phyloP scores from a whole-genome alignment of 192 early-diverging fungal genomes.

The Entophlyctis helioformis region DNA sequence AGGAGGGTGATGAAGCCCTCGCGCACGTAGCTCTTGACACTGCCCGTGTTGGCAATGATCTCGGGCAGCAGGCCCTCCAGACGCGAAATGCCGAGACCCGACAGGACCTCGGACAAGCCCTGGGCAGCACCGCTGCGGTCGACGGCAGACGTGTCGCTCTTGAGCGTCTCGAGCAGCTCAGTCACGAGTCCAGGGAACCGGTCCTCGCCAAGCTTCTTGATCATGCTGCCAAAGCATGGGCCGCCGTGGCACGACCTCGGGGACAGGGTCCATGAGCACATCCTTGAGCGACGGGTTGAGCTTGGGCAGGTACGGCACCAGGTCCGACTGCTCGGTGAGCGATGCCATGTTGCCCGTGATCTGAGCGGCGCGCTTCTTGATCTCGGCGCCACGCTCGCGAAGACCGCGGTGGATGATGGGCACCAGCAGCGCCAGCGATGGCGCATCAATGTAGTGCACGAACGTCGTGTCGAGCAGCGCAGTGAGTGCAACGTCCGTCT shows the following conservation, averaged over 20 bases:
- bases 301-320: conserved; percentile 74
- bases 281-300: conserved; percentile 82
- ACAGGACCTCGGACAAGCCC: conserved; percentile 86
- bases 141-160: conserved; percentile 79
- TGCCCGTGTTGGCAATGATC: conserved; percentile 67
- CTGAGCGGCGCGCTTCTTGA: conserved; percentile 92
- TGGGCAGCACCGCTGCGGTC: conserved; percentile 96
- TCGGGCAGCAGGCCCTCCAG: conserved; percentile 85
- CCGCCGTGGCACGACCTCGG: conserved; percentile 88
- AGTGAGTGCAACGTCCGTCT: conserved; percentile 70
- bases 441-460: conserved; percentile 97
- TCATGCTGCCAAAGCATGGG: conserved; percentile 83
- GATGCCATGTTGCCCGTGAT: conserved; percentile 98
- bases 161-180: conserved; percentile 77
- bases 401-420: conserved; percentile 91
- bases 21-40: conserved; percentile 65
- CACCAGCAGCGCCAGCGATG: conserved; percentile 86
- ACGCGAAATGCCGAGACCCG: conserved; percentile 74
- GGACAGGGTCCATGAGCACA: conserved; percentile 91
- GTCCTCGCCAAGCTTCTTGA: conserved; percentile 82
- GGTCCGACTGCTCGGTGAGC: conserved; percentile 81
- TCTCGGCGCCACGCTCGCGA: conserved; percentile 73
- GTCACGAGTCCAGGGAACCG: conserved; percentile 86
- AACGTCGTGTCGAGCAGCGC: conserved; percentile 89
- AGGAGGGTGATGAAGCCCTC: conserved; percentile 96